These are phyloP conservation scores for Cyclocybe aegerita DNA, from an alignment of 768 basidiomycete genomes.

Conservation along the genomic window DNA sequence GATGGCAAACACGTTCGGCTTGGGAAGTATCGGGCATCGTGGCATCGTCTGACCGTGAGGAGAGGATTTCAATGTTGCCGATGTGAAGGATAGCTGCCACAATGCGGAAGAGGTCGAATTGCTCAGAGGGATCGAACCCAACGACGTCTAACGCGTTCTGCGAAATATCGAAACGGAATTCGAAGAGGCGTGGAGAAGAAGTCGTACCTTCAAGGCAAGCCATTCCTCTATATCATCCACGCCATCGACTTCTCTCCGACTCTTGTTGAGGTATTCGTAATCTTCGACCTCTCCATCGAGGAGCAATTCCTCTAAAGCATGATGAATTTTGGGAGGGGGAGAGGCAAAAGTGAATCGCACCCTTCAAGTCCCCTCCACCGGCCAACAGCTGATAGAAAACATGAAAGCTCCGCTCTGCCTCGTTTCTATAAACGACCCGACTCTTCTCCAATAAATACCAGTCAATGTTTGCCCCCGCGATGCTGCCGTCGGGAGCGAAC, in stretches of 20 bases:
- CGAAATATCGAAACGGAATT: conserved; percentile 6
- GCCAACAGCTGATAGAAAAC: conserved; percentile 95
- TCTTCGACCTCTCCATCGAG: conserved; percentile 73
- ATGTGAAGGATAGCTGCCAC: conserved; percentile 94
- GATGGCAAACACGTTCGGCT: conserved; percentile 86
- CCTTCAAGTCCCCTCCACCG: conserved; percentile 68
- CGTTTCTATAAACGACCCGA: conserved; percentile 83
- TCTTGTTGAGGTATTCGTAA: conserved; percentile 91
- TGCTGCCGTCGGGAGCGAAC: conserved; percentile 90
- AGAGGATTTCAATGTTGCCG: conserved; percentile 85
- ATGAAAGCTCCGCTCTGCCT: conserved; percentile 92
- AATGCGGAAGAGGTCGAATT: conserved; percentile 90
- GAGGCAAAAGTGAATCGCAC: conserved; percentile 36
- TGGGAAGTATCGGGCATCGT: conserved; percentile 79
- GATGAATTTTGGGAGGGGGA: not conserved
- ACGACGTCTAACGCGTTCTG: conserved; percentile 86
- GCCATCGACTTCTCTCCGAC: conserved; percentile 89
- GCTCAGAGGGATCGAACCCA: conserved; percentile 83
- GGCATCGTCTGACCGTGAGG: conserved; percentile 78
- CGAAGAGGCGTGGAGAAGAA: not conserved
- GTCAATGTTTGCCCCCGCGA: conserved; percentile 96
- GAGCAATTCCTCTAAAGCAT: conserved; percentile 60
- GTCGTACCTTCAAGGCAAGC: conserved; percentile 68
- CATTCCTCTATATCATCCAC: conserved; percentile 92
- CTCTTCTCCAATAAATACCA: conserved; percentile 99